These are phyloP conservation scores for Verticillium albo-atrum DNA, from an alignment of 2,329 filamentous ascomycete genomes.

Conservation along the genomic window DNA sequence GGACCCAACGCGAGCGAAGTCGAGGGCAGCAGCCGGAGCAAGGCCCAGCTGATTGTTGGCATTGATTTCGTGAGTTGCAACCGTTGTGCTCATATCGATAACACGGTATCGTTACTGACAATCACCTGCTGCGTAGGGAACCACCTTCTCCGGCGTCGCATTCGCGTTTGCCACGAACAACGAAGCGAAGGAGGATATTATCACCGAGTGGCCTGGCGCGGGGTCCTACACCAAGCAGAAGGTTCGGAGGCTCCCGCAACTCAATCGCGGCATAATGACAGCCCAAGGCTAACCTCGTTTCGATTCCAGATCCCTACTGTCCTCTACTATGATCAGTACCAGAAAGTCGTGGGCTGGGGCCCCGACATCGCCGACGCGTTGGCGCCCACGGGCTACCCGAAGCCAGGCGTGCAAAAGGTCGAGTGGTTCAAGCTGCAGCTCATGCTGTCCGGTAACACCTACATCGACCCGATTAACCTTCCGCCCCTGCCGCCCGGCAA, in stretches of 20 bases:
- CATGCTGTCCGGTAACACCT: constrained; percentile 97
- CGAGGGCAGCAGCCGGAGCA: constrained; percentile 82
- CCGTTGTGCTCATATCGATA: background rate
- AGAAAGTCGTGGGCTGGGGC: constrained; percentile 99
- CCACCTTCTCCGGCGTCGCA: constrained; percentile 95
- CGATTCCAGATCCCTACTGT: constrained; percentile 82
- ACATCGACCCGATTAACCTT: constrained; percentile 98
- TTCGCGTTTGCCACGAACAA: constrained; percentile 97
- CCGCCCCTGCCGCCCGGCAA: constrained; percentile 95
- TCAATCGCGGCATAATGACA: background rate
- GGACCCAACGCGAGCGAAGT: constrained; percentile 61
- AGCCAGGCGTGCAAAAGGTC: constrained; percentile 96
- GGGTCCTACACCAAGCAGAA: constrained; percentile 99
- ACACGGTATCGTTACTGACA: background rate
- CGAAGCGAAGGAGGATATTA: constrained; percentile 96
- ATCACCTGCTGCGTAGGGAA: constrained; percentile 57
- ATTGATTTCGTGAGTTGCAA: constrained; percentile 82
- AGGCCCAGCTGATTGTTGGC: constrained; percentile 95
- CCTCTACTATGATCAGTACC: constrained; percentile 99
- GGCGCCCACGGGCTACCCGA: constrained; percentile 94
- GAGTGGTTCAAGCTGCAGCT: constrained; percentile 99
- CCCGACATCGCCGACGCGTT: constrained; percentile 96
- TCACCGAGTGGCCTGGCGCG: constrained; percentile 97
- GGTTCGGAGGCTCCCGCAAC: constrained; percentile 43
- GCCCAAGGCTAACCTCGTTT: background rate